phyloP scores from a whole-genome alignment of 495 filamentous ascomycete genomes.

The Aspergillus olivimuriae region DNA sequence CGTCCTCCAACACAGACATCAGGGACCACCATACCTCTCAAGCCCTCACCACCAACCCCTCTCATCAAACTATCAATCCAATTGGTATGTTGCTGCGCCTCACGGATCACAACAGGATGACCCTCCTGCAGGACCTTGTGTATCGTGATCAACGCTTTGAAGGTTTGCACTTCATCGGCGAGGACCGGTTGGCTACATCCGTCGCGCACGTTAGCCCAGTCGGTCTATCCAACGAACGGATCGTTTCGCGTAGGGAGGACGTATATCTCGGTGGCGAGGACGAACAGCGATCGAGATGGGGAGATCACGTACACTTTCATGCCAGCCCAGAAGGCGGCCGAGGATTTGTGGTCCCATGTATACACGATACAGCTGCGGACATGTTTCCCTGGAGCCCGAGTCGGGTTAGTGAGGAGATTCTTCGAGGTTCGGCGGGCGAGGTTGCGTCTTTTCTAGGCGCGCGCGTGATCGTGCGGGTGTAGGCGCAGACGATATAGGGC shows the following conservation, averaged over 20 bases:
- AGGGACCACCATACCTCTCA: conserved; percentile 68
- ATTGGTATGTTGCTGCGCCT: conserved; percentile 79
- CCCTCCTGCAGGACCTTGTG: conserved; percentile 98
- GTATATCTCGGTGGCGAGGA: too few relatives aligned
- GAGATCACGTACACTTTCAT: conserved; percentile 81
- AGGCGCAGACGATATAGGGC: neutral
- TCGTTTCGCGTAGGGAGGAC: too few relatives aligned
- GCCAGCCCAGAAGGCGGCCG: conserved; percentile 90
- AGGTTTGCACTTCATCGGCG: conserved; percentile 91
- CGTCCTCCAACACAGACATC: too few relatives aligned
- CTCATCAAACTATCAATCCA: conserved; percentile 93
- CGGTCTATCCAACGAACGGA: too few relatives aligned
- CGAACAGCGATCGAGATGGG: too few relatives aligned
- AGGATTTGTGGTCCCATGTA: conserved; percentile 99
- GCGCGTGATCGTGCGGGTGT: too few relatives aligned
- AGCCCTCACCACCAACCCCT: conserved; percentile 76
- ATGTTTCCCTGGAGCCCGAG: conserved; percentile 67
- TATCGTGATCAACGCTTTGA: conserved; percentile 85
- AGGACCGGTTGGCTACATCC: conserved; percentile 84
- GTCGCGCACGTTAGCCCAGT: too few relatives aligned
- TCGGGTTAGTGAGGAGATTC: conserved; percentile 12
- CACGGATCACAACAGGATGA: conserved; percentile 77
- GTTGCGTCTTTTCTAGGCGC: too few relatives aligned
- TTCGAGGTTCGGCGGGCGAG: neutral
- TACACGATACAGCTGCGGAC: conserved; percentile 97